Evolutionary conservation across 352 stramenopile genomes (phyloP), one percentile per base, ranked within the genome.

Genomic region (Globisporangium yorkense): DNA sequence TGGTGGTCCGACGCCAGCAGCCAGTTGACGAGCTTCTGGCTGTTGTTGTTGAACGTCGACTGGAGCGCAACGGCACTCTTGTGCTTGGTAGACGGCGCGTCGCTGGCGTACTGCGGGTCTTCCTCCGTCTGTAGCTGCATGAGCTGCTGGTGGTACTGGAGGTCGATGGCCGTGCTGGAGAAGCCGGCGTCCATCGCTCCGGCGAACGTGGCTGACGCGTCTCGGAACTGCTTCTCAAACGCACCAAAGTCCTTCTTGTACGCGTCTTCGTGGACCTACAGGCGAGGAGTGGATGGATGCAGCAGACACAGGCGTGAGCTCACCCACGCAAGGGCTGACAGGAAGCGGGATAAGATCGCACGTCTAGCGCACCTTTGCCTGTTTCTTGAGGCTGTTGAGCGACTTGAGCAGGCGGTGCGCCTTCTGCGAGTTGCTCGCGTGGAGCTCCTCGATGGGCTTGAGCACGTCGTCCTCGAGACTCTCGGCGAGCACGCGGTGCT

Each of bases 401-500:
- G 74, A 70, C 50, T 85, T 85, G 8, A 54, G 66, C 7, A 92
- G 50, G 50, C 75, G 78, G 46, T 82, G 68, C 24, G 72, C 74
- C 58, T 75, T 84, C 54, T 86, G 65, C n/a, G 50, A 65, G 50
- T 89, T 83, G 61, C 68, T 63, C 33, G 68, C 56, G 55, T 76
- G 84, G 57, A 92, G 62, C 39, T 55, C 70, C 39, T 91, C 73
- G 46, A 94, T 87, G 15, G 84, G 84, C 5, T 64, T 71, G 45
- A 92, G 59, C 31, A 94, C 83, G 21, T 92, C 84, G 57, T 92
- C 84, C 41, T 89, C 77, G 1, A 94, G 63, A 39, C 80, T 92
- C 21, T 76, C 75, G 0, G 84, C 84, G 5, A 94, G 66, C 10
- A 74, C 61, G 20, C 76, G 71, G 61, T 94, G 84, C 64, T 94